Evolutionary conservation across 1,284 basidiomycete species (phyloP).

Genomic region (Tilletia indica): DNA sequence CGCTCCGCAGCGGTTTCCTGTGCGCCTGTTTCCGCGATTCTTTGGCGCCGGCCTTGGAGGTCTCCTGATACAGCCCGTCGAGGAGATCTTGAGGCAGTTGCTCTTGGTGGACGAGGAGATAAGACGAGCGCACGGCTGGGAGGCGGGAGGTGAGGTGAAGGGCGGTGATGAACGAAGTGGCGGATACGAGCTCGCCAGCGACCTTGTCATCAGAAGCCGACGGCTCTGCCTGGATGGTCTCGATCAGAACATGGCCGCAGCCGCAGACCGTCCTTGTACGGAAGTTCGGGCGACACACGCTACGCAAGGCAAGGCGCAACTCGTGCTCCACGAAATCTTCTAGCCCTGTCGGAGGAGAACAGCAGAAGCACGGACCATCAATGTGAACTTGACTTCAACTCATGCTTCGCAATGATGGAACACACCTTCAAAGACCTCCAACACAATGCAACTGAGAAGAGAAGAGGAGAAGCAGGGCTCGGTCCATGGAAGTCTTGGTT

Average conservation of each 20-base stretch:
- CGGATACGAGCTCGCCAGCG: not conserved
- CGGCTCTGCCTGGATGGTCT: not conserved
- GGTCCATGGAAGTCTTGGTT: not conserved
- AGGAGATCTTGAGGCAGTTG: not conserved
- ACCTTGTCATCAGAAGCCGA: not conserved
- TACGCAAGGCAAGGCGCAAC: not conserved
- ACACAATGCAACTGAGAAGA: not conserved
- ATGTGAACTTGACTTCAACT: not conserved
- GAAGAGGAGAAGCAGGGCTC: not conserved
- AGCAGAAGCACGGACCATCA: not conserved
- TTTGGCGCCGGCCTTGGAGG: not conserved
- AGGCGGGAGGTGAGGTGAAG: not conserved
- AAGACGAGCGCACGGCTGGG: not conserved
- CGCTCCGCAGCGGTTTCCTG: not conserved
- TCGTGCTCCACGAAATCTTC: not conserved
- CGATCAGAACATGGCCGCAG: constrained; percentile 8
- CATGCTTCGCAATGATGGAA: not conserved
- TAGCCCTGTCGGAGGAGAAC: not conserved
- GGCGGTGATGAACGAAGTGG: not conserved
- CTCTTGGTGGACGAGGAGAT: not conserved
- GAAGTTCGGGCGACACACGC: not conserved
- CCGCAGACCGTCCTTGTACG: not conserved
- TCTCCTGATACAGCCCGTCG: not conserved
- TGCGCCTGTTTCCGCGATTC: not conserved
- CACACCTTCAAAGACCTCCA: constrained; percentile 7